Base-by-base conservation (phyloP, 306 rosid genomes). In the Lathyrus aphaca region DNA sequence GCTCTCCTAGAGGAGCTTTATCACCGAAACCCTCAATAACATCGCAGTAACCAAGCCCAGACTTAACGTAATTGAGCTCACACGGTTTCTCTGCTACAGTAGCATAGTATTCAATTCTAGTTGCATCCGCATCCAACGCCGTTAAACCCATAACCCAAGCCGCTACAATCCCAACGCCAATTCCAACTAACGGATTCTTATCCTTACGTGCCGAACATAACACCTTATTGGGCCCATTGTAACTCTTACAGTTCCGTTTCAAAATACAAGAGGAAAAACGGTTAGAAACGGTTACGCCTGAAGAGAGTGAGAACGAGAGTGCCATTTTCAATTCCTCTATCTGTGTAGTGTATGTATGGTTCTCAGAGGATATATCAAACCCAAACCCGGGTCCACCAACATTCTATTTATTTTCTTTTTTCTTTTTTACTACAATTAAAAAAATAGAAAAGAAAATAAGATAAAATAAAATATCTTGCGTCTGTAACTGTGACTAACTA, bases 31-130 rank as follows among this genome's bases (percentile, higher is more conserved):
- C 99, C 30, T 84, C 81, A 5, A 63, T 62, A 25, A 87, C 54
- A 32, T 91, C 97, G 50, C 97, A 94, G 76, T 78, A 94, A 37
- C 99, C 99, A 64, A 94, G 97, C 5, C 95, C 97, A 30, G 96
- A 89, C 56, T 79, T 86, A 1, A 18, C 97, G 23, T 76, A 87
- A 29, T 79, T 89, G 77, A 87, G 77, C 60, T 91, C 96, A 51
- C 99, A 91, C 21, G 66, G 38, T 35, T 97, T 96, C 17, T 89
- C 99, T 45, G 80, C 96, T 3, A 91, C 95, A 5, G 96, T 91
- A 18, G 99, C 97, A 67, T 87, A 95, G 83, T 91, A 91, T 81
- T 95, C 95, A 19, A 91, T 69, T 74, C 97, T 91, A 0, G 97
- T 91, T 25, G 99, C 97, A 45, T 84, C 75, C 1, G 96, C 96